phyloP scores from a whole-genome alignment of 305 asterid species.

The Fraxinus velutina region DNA sequence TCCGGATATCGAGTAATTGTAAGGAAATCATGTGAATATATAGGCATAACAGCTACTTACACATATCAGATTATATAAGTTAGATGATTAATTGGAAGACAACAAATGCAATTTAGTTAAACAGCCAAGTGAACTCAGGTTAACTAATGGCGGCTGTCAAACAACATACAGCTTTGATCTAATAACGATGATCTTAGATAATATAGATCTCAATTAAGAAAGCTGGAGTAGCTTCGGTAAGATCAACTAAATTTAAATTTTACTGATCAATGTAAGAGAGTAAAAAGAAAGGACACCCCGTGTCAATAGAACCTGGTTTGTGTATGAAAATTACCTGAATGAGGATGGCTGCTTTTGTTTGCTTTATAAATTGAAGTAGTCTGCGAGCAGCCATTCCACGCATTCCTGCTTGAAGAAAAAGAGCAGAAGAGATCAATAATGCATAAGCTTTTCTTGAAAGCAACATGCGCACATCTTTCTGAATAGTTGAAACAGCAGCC shows the following conservation, averaged over 20 bases:
- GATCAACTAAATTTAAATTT: neutral
- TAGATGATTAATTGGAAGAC: neutral
- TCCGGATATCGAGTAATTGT: neutral
- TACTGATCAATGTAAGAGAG: neutral
- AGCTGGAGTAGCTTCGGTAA: slow-evolving; percentile 7
- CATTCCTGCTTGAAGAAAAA: slow-evolving; percentile 60
- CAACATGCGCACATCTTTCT: slow-evolving; percentile 58
- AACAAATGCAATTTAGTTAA: neutral
- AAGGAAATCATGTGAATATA: neutral
- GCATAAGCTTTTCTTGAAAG: slow-evolving; percentile 44
- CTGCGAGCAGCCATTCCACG: slow-evolving; percentile 62
- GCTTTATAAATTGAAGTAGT: slow-evolving; percentile 44
- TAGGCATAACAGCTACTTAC: neutral
- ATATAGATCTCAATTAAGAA: neutral
- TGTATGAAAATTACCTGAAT: slow-evolving; percentile 53
- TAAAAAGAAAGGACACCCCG: slow-evolving; percentile 8
- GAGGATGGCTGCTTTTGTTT: slow-evolving; percentile 43
- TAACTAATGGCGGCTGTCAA: neutral
- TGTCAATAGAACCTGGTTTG: neutral
- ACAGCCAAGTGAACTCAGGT: neutral
- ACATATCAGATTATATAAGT: neutral
- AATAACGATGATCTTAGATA: neutral
- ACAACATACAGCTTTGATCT: neutral
- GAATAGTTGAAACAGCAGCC: slow-evolving; percentile 68
- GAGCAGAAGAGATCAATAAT: slow-evolving; percentile 43